These are phyloP conservation scores for Fraxinus paxiana DNA, from an alignment of 305 asterid genomes.

Conservation along the genomic window DNA sequence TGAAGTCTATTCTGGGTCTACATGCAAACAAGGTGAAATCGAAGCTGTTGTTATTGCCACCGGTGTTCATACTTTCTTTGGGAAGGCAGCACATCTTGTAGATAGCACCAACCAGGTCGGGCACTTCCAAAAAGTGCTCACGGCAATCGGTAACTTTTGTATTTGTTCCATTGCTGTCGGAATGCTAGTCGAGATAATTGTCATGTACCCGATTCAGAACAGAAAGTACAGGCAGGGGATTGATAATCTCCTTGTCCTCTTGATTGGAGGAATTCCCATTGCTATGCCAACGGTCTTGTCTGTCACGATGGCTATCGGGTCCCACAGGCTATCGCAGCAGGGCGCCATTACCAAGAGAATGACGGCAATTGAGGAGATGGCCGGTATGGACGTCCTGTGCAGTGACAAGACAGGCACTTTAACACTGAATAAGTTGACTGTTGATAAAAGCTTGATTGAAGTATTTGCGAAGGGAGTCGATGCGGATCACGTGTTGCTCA, in stretches of 20 bases:
- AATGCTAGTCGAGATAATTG: constrained; percentile 51
- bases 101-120: constrained; percentile 59
- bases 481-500: constrained; percentile 39
- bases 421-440: constrained; percentile 47
- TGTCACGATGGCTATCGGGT: constrained; percentile 61
- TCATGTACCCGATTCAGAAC: constrained; percentile 56
- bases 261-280: constrained; percentile 58
- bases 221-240: constrained; percentile 48
- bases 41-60: constrained; percentile 58
- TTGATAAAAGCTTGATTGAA: constrained; percentile 48
- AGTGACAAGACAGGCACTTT: constrained; percentile 57
- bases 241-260: constrained; percentile 49
- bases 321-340: constrained; percentile 56
- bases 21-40: constrained; percentile 61
- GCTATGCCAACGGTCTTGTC: constrained; percentile 57
- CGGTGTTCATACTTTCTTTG: constrained; percentile 60
- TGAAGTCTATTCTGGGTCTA: constrained; percentile 53
- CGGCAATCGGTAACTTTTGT: constrained; percentile 58
- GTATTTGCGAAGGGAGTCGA: constrained; percentile 48
- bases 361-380: constrained; percentile 61
- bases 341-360: constrained; percentile 54
- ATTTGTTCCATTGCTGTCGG: constrained; percentile 57
- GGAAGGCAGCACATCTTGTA: constrained; percentile 60
- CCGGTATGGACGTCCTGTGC: constrained; percentile 58
- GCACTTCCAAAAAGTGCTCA: constrained; percentile 60